Base-by-base conservation (phyloP, 306 rosid genomes). In the Echinosophora koreensis region DNA sequence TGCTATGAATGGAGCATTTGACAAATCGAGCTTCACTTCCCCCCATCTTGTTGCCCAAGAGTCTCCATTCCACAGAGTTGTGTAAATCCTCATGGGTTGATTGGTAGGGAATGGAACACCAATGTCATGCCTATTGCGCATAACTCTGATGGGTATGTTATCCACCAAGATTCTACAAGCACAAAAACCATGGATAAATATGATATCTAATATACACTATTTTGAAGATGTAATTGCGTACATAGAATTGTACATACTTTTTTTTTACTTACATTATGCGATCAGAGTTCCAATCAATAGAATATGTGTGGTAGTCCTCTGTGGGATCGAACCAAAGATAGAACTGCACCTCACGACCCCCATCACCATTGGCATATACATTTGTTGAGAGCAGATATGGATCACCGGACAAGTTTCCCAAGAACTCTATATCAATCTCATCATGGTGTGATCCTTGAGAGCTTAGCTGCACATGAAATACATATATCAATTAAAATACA, bases 21-120 rank as follows among this genome's bases (percentile, higher is more conserved):
- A 63, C 46, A 70, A 1, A 63, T 85, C 88, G 0, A 85, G 62
- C 60, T 85, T 85, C 46, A 85, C 88, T 8, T 83, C 76, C 0
- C 88, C 88, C 88, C 88, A 85, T 65, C 88, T 81, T 41, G 88
- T 85, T 38, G 88, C 88, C 88, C 88, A 85, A 0, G 88, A 49
- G 58, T 85, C 88, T 57, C 88, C 88, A 78, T 85, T 85, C 88
- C 88, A 85, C 8, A 85, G 82, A 11, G 88, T 85, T 3, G 82
- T 18, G 84, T 69, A 81, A 3, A 82, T 6, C 59, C 68, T 85
- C 88, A 85, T 85, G 12, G 86, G 80, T 74, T 68, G 67, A 15
- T 9, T 64, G 42, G 82, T 85, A 4, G 88, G 88, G 77, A 85
- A 85, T 15, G 81, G 22, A 47, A 85, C 88, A n/a, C 88, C 88